These are phyloP conservation scores for Citrus reticulata DNA, from an alignment of 345 rosid genomes.

Conservation along the genomic window DNA sequence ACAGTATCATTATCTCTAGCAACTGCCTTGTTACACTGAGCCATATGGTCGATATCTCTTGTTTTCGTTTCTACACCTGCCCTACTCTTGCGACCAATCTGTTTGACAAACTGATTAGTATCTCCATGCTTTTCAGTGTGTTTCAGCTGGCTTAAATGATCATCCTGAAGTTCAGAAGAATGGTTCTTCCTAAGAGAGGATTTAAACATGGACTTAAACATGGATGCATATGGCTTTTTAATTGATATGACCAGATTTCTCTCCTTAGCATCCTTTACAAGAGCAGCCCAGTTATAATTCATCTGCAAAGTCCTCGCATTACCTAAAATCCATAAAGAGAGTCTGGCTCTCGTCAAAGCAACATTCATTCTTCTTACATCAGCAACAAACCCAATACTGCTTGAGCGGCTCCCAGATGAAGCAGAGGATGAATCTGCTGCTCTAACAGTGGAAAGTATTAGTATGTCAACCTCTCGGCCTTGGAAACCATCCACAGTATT, in stretches of 20 bases:
- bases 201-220: slow-evolving; percentile 43
- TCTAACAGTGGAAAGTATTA: slow-evolving; percentile 90
- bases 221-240: slow-evolving; percentile 51
- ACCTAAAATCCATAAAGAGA: slow-evolving; percentile 94
- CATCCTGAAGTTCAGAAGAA: slow-evolving; percentile 21
- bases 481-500: slow-evolving; percentile 98
- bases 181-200: slow-evolving; percentile 17
- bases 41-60: slow-evolving; percentile 9
- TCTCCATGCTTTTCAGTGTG: slow-evolving; percentile 20
- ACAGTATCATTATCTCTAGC: slow-evolving; percentile 21
- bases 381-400: slow-evolving; percentile 88
- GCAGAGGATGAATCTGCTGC: slow-evolving; percentile 49
- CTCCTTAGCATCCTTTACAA: slow-evolving; percentile 78
- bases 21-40: slow-evolving; percentile 7
- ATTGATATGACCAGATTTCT: slow-evolving; percentile 62
- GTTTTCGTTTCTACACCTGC: slow-evolving; percentile 16
- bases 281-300: slow-evolving; percentile 79
- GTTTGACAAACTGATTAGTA: slow-evolving; percentile 21
- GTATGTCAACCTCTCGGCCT: slow-evolving; percentile 88
- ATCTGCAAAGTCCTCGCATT: slow-evolving; percentile 71
- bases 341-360: slow-evolving; percentile 89
- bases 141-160: slow-evolving; percentile 18
- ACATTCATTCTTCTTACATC: slow-evolving; percentile 96
- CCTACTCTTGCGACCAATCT: slow-evolving; percentile 25
- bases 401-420: slow-evolving; percentile 34